Percentiles rank a stretch among this genome's conserved stretches.
Evolutionary conservation across 225 moss, liverwort and hornwort species (phyloP).

Genomic region (Sphagnum contortum): DNA sequence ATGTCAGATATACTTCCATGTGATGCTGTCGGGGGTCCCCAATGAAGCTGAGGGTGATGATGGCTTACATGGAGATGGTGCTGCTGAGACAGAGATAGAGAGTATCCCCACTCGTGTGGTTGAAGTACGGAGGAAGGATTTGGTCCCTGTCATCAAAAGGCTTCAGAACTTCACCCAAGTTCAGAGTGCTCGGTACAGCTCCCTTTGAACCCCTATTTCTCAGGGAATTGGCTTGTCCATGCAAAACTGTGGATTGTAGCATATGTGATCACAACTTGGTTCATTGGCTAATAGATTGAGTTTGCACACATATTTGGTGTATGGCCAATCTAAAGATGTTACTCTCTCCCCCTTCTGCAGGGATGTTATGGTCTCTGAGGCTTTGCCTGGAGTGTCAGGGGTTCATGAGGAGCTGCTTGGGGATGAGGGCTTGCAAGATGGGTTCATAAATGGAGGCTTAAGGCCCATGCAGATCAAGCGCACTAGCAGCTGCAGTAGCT

Average conservation of each 20-base stretch:
- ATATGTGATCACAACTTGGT: no score
- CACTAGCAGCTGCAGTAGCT: constrained; percentile 75
- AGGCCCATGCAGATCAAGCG: constrained; percentile 51
- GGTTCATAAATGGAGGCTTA: constrained; percentile 25
- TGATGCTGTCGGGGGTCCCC: constrained; percentile 38
- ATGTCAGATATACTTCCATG: constrained; percentile 79
- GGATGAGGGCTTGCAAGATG: constrained; percentile 58
- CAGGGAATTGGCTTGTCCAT: no score
- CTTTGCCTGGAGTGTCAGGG: constrained; percentile 42
- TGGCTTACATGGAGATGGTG: constrained; percentile 19
- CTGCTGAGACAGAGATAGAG: constrained; percentile 85
- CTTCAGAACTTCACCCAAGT: constrained; percentile 71
- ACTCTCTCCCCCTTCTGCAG: constrained; percentile 10
- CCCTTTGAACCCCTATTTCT: not conserved
- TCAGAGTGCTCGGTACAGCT: constrained; percentile 68
- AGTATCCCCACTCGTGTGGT: constrained; percentile 70
- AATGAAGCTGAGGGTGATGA: constrained; percentile 41
- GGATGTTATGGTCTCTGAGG: constrained; percentile 51
- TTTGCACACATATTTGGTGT: no score
- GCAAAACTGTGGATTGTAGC: no score
- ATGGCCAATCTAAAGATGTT: no score
- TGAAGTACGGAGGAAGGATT: constrained; percentile 85
- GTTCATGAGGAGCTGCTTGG: constrained; percentile 52
- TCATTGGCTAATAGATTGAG: no score
- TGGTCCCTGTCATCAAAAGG: constrained; percentile 89